Conservation (phyloP, 2,329 filamentous ascomycete species). For the Aureobasidium sp. region DNA sequence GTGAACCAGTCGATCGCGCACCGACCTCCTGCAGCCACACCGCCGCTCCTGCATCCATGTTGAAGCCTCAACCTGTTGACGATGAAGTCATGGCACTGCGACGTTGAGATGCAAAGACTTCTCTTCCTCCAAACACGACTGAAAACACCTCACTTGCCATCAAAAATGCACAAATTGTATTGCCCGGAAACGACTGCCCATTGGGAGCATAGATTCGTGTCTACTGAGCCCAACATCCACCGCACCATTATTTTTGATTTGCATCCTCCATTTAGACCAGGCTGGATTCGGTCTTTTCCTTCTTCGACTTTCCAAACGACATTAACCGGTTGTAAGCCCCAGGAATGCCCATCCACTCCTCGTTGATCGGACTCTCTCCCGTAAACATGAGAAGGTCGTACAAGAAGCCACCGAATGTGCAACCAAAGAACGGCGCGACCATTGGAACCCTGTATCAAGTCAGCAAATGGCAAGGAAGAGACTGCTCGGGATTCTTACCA, state of each 20-base stretch:
- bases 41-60: slow-evolving; percentile 9
- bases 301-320: slow-evolving; percentile 3
- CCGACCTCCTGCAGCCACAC: slow-evolving; percentile 7
- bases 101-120: neutral
- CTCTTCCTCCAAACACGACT: neutral
- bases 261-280: neutral
- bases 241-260: neutral
- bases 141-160: neutral
- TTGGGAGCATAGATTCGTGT: neutral
- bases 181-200: neutral
- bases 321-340: slow-evolving; percentile 17
- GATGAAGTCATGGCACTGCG: neutral
- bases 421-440: slow-evolving; percentile 62
- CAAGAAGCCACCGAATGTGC: slow-evolving; percentile 56
- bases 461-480: too few relatives aligned
- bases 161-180: neutral
- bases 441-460: slow-evolving; percentile 49
- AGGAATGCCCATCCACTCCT: slow-evolving; percentile 51
- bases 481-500: slow-evolving; percentile 32
- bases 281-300: slow-evolving; percentile 7
- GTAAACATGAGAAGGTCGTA: slow-evolving; percentile 63
- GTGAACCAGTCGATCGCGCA: neutral
- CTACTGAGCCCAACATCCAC: neutral
- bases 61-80: slow-evolving; percentile 3
- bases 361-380: slow-evolving; percentile 64